A percentile compares a stretch with the other conserved stretches of the same genome.
Conservation (phyloP, 176 grass and related monocot genomes). For the Themeda triandra region DNA sequence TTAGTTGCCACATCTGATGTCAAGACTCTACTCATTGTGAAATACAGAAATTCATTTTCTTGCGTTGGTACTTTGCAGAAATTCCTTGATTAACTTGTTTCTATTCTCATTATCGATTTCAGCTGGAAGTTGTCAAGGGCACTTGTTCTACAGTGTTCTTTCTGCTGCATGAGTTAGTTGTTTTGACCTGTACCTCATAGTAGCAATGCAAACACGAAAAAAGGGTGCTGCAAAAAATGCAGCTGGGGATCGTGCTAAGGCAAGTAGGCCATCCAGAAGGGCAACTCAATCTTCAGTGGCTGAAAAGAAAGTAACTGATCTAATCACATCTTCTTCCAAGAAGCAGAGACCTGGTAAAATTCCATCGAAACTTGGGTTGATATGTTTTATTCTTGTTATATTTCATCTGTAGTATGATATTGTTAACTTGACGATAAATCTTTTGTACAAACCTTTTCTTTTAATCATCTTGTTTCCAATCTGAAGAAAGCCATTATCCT, state of each 20-base stretch:
- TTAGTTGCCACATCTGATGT: not conserved
- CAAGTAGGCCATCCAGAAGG: conserved; percentile 51
- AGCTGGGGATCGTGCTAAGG: conserved; percentile 41
- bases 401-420: not conserved
- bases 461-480: not conserved
- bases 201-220: conserved; percentile 80
- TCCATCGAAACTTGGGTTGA: not conserved
- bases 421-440: not conserved
- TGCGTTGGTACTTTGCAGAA: not conserved
- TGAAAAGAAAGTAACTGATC: conserved; percentile 88
- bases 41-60: not conserved
- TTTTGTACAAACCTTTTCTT: not conserved
- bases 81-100: conserved; percentile 2
- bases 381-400: not conserved
- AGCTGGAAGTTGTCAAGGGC: conserved; percentile 1
- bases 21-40: not conserved
- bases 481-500: not conserved
- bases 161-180: conserved; percentile 5
- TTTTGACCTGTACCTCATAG: conserved; percentile 13
- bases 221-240: conserved; percentile 57
- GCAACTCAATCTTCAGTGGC: conserved; percentile 26
- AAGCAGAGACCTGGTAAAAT: conserved; percentile 74
- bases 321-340: conserved; percentile 89
- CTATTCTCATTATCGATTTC: not conserved
- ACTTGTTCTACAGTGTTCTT: not conserved